phyloP scores from a whole-genome alignment of 1,284 basidiomycete species.

The Cryptococcus sp. region DNA sequence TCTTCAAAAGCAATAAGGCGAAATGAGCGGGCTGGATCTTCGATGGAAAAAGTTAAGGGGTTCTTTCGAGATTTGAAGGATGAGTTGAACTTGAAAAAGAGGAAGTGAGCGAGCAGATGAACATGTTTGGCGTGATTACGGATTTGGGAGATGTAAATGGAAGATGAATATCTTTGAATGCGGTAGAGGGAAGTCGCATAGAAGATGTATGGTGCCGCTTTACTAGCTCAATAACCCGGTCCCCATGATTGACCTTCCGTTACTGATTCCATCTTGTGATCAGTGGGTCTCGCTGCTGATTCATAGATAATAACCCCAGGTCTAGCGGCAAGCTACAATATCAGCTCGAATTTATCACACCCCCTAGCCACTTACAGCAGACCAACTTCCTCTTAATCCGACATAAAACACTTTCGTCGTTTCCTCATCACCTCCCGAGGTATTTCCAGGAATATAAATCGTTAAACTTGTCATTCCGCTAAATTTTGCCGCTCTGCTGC shows the following conservation, averaged over 20 bases:
- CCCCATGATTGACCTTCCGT: constrained; percentile 8
- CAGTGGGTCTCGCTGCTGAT: constrained; percentile 43
- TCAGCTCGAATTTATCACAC: constrained; percentile 6
- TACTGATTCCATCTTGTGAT: constrained; percentile 36
- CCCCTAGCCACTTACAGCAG: constrained; percentile 42
- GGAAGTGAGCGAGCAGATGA: too few species aligned
- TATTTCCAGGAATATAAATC: constrained; percentile 44
- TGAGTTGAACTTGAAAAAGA: too few species aligned
- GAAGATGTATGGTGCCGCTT: too few species aligned
- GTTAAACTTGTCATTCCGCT: constrained; percentile 38
- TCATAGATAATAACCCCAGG: constrained; percentile 47
- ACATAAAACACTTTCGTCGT: constrained; percentile 44
- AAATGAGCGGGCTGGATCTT: too few species aligned
- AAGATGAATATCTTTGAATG: too few species aligned
- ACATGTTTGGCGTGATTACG: too few species aligned
- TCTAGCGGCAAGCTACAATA: constrained; percentile 35
- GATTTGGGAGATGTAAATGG: too few species aligned
- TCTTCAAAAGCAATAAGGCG: too few species aligned
- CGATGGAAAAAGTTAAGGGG: too few species aligned
- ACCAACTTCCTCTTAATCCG: constrained; percentile 42
- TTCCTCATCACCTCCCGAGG: constrained; percentile 45
- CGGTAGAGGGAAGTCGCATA: too few species aligned
- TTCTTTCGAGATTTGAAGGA: too few species aligned
- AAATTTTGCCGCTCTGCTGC: constrained; percentile 44
- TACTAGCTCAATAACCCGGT: constrained; percentile 11